Base-by-base conservation (phyloP, 441 rosid genomes). In the Eutrema salsugineum region DNA sequence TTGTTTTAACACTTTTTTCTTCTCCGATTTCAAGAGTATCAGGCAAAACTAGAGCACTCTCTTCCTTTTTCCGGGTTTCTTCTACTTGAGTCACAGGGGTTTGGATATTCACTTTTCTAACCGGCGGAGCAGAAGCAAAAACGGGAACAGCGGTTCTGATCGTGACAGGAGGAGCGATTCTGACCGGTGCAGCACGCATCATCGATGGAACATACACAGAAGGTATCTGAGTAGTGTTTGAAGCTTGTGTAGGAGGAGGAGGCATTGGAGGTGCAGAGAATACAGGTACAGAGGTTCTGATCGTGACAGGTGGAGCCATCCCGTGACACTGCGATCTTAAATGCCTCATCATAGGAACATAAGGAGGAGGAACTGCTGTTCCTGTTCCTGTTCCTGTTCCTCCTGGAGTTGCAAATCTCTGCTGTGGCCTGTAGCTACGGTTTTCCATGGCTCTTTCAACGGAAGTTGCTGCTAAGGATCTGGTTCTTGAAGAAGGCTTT, bases 251-350 rank as follows among this genome's bases (percentile, higher is more conserved):
- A 24, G 86, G 89, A 28, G 82, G 78, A 24, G 86, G 89, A 28
- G 85, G 90, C 58, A 46, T 77, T 51, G 91, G 97, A n/a, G 99
- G 98, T 28, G 98, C 93, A 30, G 98, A 84, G 82, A 84, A 94
- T 66, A 88, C 91, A 4, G 99, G 98, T 38, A 85, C 85, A n/a
- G 89, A 78, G 17, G 81, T 88, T 84, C 99, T 88, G 68, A 90
- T 82, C 3, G 91, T 94, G 50, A 94, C 99, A 1, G 99, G 94
- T 4, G 87, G 97, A 79, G 98, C 99, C 66, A 84, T 80, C 59
- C 94, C 88, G 35, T 80, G 90, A 81, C 94, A 86, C 19, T 86
- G 36, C 16, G 89, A 42, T 64, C 91, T 82, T 59, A 76, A 81
- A 33, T 85, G 94, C 65, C 88, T 79, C 43, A 94, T 79, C 43